Evolutionary conservation across 208 protist species (phyloP), one percentile per base, ranked within the genome.

Genomic region (Chromosphaera perkinsii): DNA sequence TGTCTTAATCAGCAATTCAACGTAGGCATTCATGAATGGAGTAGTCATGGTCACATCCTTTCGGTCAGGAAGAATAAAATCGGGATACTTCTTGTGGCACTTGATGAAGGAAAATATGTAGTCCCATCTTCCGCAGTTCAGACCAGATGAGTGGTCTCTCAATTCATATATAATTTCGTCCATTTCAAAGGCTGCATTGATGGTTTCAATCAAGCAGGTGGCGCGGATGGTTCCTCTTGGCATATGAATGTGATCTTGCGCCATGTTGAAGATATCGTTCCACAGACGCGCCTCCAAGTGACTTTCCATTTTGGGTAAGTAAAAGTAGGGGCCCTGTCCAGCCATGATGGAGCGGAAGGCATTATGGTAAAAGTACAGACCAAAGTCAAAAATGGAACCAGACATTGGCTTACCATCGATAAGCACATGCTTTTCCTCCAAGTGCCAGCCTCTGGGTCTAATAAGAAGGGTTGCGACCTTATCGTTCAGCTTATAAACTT

Each of bases 101-200:
- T 84, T 83, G 60, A 86, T 86, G 32, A 74, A 49, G 55, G 58
- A 78, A 43, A 85, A 85, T 31, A 85, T 83, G 54, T 86, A 86
- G 71, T 86, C 81, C 81, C 81, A 86, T 3, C 80, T 40, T 32
- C 81, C 81, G 77, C 80, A 85, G 70, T 86, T 86, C 35, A 86
- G 69, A 60, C 69, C 69, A 14, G 80, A 74, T 17, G 52, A 75
- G 57, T 85, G 80, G 2, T 86, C 70, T 40, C 72, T 47, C 10
- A 85, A 52, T 67, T 84, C 81, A 49, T 80, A 85, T 14, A 85
- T 29, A 43, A 77, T 80, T 24, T 82, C 77, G 58, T 83, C 77
- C 78, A 78, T 83, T 73, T 83, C 76, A 31, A 83, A 83, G 35
- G 77, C 57, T 20, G 78, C 78, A 47, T 72, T 51, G 31, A 83